Evolutionary conservation across 148 eudicot species (phyloP), one percentile per base, ranked within the genome.

Genomic region (Vaccinium vitisidaea): DNA sequence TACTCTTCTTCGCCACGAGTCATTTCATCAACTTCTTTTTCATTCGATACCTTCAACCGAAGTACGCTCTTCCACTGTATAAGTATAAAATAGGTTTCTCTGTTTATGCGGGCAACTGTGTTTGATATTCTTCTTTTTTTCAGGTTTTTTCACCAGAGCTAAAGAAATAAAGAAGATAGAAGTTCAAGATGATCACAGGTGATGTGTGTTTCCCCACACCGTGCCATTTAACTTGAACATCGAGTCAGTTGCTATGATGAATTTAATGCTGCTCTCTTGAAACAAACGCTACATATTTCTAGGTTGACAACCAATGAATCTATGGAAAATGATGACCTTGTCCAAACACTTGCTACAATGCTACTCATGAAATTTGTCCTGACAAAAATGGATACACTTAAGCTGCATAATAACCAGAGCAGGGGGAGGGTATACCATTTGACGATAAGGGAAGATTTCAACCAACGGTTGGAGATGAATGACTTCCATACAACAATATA

Each of bases 81-180:
- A 23, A 43, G 46, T 43, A 43, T 43, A 43, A 43, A 39, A 1
- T 10, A 50, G 30, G n/a, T n/a, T n/a, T 12, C 25, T 43, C 6
- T 65, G 6, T 25, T 25, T 32, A 79, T 56, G 49, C 8, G 2
- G 18, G 16, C 30, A 8, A 14, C 14, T 48, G 56, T 69, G 27
- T 82, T 77, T 78, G 49, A 50, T 18, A 59, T 18, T 79, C 8
- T 21, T 53, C 14, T 67, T 70, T 21, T 46, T 91, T 9, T 10
- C 91, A 94, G 99, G 83, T 89, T 89, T 93, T 84, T 84, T 94
- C 46, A 92, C 95, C 25, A 88, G 98, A 88, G 88, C 95, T 78
- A 96, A 94, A 83, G 93, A 93, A 59, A 88, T 90, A 23, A 85
- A 90, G 89, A 86, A 84, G 86, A 91, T 94, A 87, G 92, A 89